Evolutionary conservation across 441 rosid genomes (phyloP), one percentile per base, ranked within the genome.

Genomic region (Melastoma candidum): DNA sequence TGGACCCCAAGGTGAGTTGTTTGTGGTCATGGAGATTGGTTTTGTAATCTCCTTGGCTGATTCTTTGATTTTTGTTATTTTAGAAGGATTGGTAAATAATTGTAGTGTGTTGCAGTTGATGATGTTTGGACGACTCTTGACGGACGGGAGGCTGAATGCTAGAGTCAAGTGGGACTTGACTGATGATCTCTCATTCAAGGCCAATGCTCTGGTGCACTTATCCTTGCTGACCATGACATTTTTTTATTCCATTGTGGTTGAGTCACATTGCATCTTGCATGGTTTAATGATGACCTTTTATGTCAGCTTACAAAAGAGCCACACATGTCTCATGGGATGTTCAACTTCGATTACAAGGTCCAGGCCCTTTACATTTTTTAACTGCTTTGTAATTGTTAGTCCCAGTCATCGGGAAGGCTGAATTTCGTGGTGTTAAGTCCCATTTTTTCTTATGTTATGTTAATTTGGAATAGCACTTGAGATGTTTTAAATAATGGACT

Each of bases 261-360:
- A 11, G 26, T 11, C 27, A 41, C 8, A 26, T 46, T 41, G 39
- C 60, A 13, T 1, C 51, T 53, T 11, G 51, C 45, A 39, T 41
- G 13, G 43, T 4, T 22, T 65, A 56, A 61, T 57, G 44, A 32
- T 17, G 32, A 36, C 51, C 27, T 53, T 61, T 51, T 68, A 48
- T 69, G 11, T 47, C 92, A 92, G 97, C 83, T 92, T 43, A 74
- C 98, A 3, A 72, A 68, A 53, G 95, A 92, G 71, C 85, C 75
- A 39, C 97, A 92, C 71, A 63, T 78, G 84, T 92, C 98, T 5
- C 95, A 88, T 25, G 97, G 78, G 63, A 79, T 84, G 83, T 64
- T 78, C 76, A 82, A 82, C 73, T 88, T 92, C 65, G 97, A 92
- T 77, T 88, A 82, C 82, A 85, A 85, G 95, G 98, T 92, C 11